Evolutionary conservation across 2,329 filamentous ascomycete genomes (phyloP).

Genomic region (Xylaria sp.): DNA sequence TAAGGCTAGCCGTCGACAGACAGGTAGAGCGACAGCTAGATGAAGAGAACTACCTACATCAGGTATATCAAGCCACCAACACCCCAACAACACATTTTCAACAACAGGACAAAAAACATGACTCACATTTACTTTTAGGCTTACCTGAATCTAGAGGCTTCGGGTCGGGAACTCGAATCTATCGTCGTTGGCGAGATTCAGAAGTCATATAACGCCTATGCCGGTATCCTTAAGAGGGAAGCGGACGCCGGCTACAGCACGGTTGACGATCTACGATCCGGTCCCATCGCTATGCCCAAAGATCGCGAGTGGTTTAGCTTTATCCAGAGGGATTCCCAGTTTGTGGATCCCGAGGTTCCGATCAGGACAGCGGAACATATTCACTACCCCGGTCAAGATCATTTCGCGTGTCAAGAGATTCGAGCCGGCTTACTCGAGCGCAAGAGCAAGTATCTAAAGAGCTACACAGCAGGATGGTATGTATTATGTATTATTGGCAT

Average conservation of each 20-base stretch:
- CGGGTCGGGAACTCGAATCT: slow-evolving; percentile 91
- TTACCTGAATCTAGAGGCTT: slow-evolving; percentile 92
- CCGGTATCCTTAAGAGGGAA: slow-evolving; percentile 90
- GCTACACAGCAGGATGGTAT: slow-evolving; percentile 94
- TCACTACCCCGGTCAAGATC: slow-evolving; percentile 88
- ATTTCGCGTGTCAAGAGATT: slow-evolving; percentile 84
- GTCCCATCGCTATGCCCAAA: slow-evolving; percentile 91
- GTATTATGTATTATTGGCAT: slow-evolving; percentile 52
- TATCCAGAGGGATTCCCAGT: slow-evolving; percentile 81
- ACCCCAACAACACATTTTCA: too few relatives aligned
- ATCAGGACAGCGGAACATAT: slow-evolving; percentile 83
- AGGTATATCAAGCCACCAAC: slow-evolving; percentile 64
- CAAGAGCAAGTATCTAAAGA: slow-evolving; percentile 99
- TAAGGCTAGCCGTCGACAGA: slow-evolving; percentile 85
- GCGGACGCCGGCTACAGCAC: slow-evolving; percentile 82
- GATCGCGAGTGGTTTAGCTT: slow-evolving; percentile 92
- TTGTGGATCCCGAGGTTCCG: slow-evolving; percentile 85
- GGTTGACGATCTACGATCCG: slow-evolving; percentile 82
- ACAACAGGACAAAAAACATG: slow-evolving; percentile 1
- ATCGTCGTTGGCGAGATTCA: slow-evolving; percentile 98
- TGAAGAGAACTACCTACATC: slow-evolving; percentile 96
- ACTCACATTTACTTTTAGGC: slow-evolving; percentile 64
- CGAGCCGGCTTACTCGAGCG: slow-evolving; percentile 91
- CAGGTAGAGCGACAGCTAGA: slow-evolving; percentile 93
- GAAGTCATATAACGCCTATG: slow-evolving; percentile 95